phyloP scores from a whole-genome alignment of 805 yeast genomes.

The Candida sakaeoensis region DNA sequence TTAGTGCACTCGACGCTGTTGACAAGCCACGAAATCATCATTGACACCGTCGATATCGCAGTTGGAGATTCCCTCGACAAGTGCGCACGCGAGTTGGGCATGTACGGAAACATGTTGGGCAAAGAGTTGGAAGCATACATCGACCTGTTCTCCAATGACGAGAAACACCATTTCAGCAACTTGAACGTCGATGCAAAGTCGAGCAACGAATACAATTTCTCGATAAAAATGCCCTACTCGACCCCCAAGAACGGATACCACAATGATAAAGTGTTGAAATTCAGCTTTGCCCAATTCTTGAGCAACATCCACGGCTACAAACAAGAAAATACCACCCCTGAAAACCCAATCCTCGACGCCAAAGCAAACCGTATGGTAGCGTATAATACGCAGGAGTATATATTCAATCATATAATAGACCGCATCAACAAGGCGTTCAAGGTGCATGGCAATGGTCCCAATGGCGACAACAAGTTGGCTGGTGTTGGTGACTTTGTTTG shows the following conservation, averaged over 20 bases:
- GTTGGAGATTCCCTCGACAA: constrained; percentile 93
- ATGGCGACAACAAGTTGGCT: constrained; percentile 38
- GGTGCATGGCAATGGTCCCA: constrained; percentile 22
- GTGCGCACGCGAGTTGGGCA: constrained; percentile 81
- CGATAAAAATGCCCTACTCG: constrained; percentile 29
- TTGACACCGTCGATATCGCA: constrained; percentile 81
- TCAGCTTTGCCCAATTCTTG: constrained; percentile 77
- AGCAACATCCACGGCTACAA: constrained; percentile 45
- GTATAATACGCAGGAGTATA: constrained; percentile 55
- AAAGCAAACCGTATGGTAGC: constrained; percentile 49
- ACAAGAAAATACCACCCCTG: constrained; percentile 14
- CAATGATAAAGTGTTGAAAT: constrained; percentile 31
- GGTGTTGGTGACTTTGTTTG: constrained; percentile 60
- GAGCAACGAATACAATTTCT: constrained; percentile 22
- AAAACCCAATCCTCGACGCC: too few species aligned
- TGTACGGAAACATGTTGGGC: constrained; percentile 82
- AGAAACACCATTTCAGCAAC: constrained; percentile 20
- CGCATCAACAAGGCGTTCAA: constrained; percentile 53
- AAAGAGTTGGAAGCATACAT: constrained; percentile 68
- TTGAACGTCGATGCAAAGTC: constrained; percentile 18
- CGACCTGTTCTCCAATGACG: constrained; percentile 23
- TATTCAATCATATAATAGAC: constrained; percentile 70
- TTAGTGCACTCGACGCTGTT: constrained; percentile 64
- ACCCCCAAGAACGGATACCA: constrained; percentile 25
- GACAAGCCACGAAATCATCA: constrained; percentile 64